phyloP scores from a whole-genome alignment of 1,284 basidiomycete species.

The Phellopilus nigrolimitatus region DNA sequence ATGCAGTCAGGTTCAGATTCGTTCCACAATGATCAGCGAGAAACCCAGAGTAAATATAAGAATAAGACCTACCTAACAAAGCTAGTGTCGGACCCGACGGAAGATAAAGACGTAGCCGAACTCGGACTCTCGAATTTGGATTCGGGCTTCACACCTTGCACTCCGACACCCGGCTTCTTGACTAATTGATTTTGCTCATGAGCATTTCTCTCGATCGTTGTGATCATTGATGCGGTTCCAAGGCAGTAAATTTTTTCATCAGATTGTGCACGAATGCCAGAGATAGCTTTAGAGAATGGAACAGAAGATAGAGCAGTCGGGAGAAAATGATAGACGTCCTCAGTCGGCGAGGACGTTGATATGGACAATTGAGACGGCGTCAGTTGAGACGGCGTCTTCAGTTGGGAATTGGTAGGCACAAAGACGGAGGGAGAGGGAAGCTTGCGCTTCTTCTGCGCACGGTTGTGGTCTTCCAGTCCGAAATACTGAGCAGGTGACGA shows the following conservation, averaged over 20 bases:
- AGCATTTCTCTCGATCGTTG: neutral
- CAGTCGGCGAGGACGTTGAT: no score
- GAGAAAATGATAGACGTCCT: no score
- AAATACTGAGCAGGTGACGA: conserved; percentile 4
- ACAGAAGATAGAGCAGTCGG: no score
- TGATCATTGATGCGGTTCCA: neutral
- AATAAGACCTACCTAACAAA: conserved; percentile 2
- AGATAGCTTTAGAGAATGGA: neutral
- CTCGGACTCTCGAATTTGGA: neutral
- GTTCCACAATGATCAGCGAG: neutral
- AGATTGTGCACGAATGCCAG: neutral
- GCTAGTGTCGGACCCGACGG: neutral
- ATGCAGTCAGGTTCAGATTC: neutral
- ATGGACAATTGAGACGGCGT: no score
- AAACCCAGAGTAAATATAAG: neutral
- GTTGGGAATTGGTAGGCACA: no score
- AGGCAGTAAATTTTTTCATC: neutral
- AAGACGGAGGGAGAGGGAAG: neutral
- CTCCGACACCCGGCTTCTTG: neutral
- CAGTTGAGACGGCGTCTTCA: no score
- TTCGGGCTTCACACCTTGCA: neutral
- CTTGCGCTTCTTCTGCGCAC: conserved; percentile 8
- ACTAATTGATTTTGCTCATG: neutral
- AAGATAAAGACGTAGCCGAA: neutral
- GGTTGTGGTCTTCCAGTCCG: neutral